These are phyloP conservation scores for Camelina hispida DNA, from an alignment of 345 rosid species.

Conservation along the genomic window DNA sequence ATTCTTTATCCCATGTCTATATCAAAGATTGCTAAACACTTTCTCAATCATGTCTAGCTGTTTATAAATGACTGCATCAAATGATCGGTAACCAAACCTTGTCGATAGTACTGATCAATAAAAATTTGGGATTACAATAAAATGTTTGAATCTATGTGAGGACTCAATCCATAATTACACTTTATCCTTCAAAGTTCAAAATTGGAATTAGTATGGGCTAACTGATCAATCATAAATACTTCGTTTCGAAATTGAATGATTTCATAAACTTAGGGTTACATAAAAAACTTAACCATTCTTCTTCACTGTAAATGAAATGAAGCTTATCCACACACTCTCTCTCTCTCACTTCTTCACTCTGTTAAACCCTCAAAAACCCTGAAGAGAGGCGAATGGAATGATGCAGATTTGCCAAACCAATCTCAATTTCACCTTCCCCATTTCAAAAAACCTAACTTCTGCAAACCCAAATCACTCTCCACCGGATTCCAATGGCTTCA, in stretches of 20 bases:
- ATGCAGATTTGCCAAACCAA: constrained; percentile 66
- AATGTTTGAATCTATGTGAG: too few species aligned
- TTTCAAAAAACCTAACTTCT: constrained; percentile 49
- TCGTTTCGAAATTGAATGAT: background rate
- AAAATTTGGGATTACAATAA: too few species aligned
- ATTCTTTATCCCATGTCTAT: too few species aligned
- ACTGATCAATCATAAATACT: background rate
- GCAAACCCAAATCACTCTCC: constrained; percentile 35
- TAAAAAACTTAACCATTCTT: background rate
- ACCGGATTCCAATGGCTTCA: constrained; percentile 16
- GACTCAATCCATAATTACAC: too few species aligned
- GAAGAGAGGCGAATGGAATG: constrained; percentile 18
- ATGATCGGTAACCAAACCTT: background rate
- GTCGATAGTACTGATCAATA: background rate
- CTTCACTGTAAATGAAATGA: background rate
- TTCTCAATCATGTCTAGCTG: background rate
- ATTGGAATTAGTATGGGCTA: background rate
- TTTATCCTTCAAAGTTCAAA: too few species aligned
- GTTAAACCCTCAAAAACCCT: constrained; percentile 37
- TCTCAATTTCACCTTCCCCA: constrained; percentile 53
- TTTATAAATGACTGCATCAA: too few species aligned
- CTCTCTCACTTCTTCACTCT: constrained; percentile 11
- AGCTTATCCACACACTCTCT: constrained; percentile 37
- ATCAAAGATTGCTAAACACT: background rate
- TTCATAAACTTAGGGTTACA: background rate